Percentiles rank a stretch among this genome's conserved stretches.
These are phyloP conservation scores for Colletotrichum tamarilloi DNA, from an alignment of 2,329 filamentous ascomycete genomes.

Conservation along the genomic window DNA sequence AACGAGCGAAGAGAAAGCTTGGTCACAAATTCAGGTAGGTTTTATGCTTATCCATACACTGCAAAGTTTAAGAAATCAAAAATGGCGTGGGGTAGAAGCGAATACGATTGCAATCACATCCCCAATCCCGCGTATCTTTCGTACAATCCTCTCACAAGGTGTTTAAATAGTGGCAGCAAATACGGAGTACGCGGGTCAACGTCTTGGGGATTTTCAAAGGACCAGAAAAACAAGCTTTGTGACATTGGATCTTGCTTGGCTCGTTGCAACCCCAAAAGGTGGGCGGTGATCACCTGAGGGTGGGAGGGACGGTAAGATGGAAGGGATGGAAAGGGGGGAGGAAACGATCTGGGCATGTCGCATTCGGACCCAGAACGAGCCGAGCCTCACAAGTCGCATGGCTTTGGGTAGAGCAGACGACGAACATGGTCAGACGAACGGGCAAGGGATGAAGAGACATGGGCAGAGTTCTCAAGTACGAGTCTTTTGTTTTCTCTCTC, in stretches of 20 bases:
- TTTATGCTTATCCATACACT: neutral
- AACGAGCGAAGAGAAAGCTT: neutral
- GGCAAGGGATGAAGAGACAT: neutral
- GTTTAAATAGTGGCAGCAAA: no score
- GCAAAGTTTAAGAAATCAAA: neutral
- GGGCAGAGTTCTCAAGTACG: slow-evolving; percentile 4
- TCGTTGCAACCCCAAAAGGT: no score
- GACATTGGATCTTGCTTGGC: no score
- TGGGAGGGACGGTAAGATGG: neutral
- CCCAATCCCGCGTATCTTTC: no score
- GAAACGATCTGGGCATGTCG: neutral
- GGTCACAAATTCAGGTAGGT: neutral
- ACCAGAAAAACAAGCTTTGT: no score
- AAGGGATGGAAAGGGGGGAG: no score
- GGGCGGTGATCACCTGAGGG: neutral
- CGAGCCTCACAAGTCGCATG: neutral
- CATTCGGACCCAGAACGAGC: neutral
- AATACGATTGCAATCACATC: no score
- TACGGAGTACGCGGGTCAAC: no score
- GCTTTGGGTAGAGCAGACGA: neutral
- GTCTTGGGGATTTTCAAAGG: no score
- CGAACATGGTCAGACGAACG: slow-evolving; percentile 17
- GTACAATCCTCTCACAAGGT: no score
- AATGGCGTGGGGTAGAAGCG: no score
- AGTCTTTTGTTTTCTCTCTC: neutral